Evolutionary conservation across 208 protist genomes (phyloP), one percentile per base, ranked within the genome.

Genomic region (Zelonia costaricensis): DNA sequence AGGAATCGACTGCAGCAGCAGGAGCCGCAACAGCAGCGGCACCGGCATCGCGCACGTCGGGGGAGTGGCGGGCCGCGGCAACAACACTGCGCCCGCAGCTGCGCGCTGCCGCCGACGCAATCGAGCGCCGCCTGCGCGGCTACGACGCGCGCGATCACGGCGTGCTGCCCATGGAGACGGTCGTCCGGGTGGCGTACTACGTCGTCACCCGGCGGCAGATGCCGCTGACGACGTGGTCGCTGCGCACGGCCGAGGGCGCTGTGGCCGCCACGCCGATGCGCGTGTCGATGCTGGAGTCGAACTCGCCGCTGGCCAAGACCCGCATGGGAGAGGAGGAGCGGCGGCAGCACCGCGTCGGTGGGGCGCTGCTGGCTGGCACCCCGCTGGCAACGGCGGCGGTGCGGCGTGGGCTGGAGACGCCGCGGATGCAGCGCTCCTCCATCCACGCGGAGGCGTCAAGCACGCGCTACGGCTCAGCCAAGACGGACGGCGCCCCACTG

Each of bases 131-230:
- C 4, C 69, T 93, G 48, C 65, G 66, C 25, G 83, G 81, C 39
- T 91, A 91, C 68, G 88, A 94, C 60, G 22, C 7, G 6, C 36
- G 46, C 1, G 69, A 83, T 45, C 61, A 70, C 30, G 85, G 85
- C 0, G 70, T 86, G 31, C 76, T 94, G 56, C 76, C 88, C 16
- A 80, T 92, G 78, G 70, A 74, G 36, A 62, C 75, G 43, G 65
- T 94, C 28, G 23, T 83, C n/a, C 69, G 69, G 15, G 84, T 94
- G 4, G 60, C 76, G 16, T 72, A 70, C 59, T 75, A 74, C 23
- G 64, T 83, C 31, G 40, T 83, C 52, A 35, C 45, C 40, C 72
- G 73, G 27, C 73, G 56, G 35, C 54, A 62, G 15, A 64, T 64
- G 66, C 49, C 67, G 8, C 22, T 33, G 20, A 7, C 45, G 27